These are phyloP conservation scores for Primulina eburnea DNA, from an alignment of 257 asterid genomes.

Conservation along the genomic window DNA sequence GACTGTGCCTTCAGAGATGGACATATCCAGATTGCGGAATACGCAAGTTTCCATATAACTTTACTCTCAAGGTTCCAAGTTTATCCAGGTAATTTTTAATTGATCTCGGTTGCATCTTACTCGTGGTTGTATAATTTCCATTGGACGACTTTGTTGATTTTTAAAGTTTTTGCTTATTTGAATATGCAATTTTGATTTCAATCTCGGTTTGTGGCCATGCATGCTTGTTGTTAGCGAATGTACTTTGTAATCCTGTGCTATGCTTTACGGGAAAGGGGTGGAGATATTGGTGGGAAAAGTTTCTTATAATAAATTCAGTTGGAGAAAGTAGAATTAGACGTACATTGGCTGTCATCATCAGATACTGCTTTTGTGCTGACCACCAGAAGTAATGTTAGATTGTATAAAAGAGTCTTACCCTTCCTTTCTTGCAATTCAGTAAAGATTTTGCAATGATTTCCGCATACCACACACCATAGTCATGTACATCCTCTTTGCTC, in stretches of 20 bases:
- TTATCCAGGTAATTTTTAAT: slow-evolving; percentile 58
- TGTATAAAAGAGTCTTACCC: too few species aligned
- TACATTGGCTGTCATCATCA: too few species aligned
- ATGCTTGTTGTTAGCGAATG: background rate
- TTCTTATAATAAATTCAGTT: background rate
- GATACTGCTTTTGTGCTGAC: too few species aligned
- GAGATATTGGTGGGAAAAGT: background rate
- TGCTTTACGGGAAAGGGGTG: background rate
- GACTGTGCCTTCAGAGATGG: slow-evolving; percentile 75
- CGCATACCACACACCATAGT: background rate
- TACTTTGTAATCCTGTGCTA: background rate
- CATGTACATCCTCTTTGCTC: background rate
- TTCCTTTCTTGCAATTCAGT: background rate
- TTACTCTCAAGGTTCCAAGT: slow-evolving; percentile 66
- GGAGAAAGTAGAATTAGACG: background rate
- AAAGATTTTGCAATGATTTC: background rate
- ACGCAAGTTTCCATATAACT: slow-evolving; percentile 74
- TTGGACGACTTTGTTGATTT: background rate
- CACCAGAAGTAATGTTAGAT: too few species aligned
- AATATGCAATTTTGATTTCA: background rate
- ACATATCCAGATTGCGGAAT: slow-evolving; percentile 66
- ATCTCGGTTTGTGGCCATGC: background rate
- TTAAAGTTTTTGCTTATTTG: slow-evolving; percentile 1
- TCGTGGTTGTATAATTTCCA: slow-evolving; percentile 19
- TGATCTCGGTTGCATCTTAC: slow-evolving; percentile 13